phyloP scores from a whole-genome alignment of 345 rosid genomes.

The Crucihimalaya himalaica region DNA sequence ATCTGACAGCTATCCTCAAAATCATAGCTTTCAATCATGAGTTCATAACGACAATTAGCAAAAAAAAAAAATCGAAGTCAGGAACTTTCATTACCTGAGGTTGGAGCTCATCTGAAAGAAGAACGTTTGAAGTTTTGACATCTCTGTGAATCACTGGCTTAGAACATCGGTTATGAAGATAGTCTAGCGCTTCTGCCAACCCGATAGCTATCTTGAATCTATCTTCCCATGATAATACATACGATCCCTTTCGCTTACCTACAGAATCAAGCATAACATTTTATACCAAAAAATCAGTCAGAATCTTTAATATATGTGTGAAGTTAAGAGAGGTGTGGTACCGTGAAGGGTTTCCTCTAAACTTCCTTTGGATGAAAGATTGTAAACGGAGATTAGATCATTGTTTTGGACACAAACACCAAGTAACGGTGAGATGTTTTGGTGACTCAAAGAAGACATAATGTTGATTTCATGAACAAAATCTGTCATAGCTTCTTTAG shows the following conservation, averaged over 20 bases:
- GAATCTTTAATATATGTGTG: neutral
- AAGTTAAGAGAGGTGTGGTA: slow-evolving; percentile 20
- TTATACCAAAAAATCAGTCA: neutral
- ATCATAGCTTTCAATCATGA: neutral
- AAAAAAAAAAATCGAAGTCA: neutral
- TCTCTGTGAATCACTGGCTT: slow-evolving; percentile 83
- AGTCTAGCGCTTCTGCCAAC: slow-evolving; percentile 70
- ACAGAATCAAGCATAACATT: slow-evolving; percentile 12
- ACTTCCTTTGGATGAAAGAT: slow-evolving; percentile 67
- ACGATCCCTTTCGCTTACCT: slow-evolving; percentile 26
- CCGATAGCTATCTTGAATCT: slow-evolving; percentile 62
- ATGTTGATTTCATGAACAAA: slow-evolving; percentile 71
- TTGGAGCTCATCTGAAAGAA: slow-evolving; percentile 61
- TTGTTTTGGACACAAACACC: slow-evolving; percentile 64
- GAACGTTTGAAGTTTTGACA: slow-evolving; percentile 85
- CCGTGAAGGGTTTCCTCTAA: slow-evolving; percentile 75
- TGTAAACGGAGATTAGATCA: slow-evolving; percentile 67
- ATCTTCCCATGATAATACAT: slow-evolving; percentile 59
- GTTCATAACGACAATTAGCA: neutral
- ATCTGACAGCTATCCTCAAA: slow-evolving; percentile 64
- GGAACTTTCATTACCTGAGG: slow-evolving; percentile 57
- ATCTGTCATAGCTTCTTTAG: slow-evolving; percentile 53
- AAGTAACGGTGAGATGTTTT: slow-evolving; percentile 51
- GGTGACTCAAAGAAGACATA: slow-evolving; percentile 66
- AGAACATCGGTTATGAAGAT: slow-evolving; percentile 61